These are phyloP conservation scores for Pichia nanzhaoensis DNA, from an alignment of 805 yeast species.

Conservation along the genomic window DNA sequence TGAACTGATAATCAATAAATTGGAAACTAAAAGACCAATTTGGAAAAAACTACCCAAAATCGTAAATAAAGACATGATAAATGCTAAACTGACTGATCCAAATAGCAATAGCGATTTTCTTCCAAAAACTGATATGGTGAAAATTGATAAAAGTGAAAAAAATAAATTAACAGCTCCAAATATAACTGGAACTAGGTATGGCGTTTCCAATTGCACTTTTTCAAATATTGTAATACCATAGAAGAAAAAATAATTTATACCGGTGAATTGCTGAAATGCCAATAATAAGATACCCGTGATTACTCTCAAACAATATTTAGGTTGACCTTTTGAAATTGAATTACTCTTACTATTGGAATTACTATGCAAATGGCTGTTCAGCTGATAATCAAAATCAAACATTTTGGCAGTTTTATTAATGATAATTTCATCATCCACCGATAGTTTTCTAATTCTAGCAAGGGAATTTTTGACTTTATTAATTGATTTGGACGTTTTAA, in stretches of 20 bases:
- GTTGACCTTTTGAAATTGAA: conserved; percentile 25
- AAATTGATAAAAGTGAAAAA: conserved; percentile 44
- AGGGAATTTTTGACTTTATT: conserved; percentile 16
- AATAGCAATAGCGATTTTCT: conserved; percentile 39
- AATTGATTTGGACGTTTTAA: conserved; percentile 10
- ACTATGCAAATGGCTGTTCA: neutral
- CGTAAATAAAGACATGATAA: conserved; percentile 51
- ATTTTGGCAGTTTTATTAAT: conserved; percentile 17
- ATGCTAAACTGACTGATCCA: conserved; percentile 45
- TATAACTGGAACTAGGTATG: conserved; percentile 50
- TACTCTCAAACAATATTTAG: conserved; percentile 25
- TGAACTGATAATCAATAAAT: conserved; percentile 54
- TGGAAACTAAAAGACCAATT: conserved; percentile 35
- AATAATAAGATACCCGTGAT: conserved; percentile 26
- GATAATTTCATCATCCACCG: conserved; percentile 19
- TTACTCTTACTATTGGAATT: neutral
- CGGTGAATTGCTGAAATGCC: conserved; percentile 45
- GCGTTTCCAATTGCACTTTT: conserved; percentile 43
- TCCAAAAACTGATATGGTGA: conserved; percentile 41
- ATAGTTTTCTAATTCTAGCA: conserved; percentile 18
- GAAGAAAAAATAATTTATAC: conserved; percentile 63
- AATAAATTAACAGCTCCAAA: conserved; percentile 48
- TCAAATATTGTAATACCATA: conserved; percentile 56
- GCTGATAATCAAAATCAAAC: conserved; percentile 14
- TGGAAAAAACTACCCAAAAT: conserved; percentile 44